Base-by-base conservation (phyloP, 2,329 filamentous ascomycete species). In the Elsinoe batatas region DNA sequence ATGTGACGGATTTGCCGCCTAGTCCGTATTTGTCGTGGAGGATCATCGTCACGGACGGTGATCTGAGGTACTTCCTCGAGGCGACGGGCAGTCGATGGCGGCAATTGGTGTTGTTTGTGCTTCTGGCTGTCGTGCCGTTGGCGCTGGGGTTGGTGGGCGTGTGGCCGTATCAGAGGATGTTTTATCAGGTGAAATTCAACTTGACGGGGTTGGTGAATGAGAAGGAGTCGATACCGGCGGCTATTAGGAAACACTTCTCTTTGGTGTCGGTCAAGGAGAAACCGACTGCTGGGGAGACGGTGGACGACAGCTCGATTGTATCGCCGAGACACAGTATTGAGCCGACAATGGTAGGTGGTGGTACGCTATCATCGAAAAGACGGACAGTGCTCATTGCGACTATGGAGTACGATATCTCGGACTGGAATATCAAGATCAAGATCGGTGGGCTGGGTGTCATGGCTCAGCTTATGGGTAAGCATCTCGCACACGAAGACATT, bases 351-450 rank as follows among this genome's bases (percentile, higher is more conserved):
- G 50, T 33, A 17, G 40, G 49, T 37, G 53, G 38, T 11, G 51
- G 26, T 22, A 10, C 22, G 6, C 32, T 57, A 2, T n/a, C 32
- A 13, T n/a, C 46, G 12, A 65, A 65, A 56, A 61, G 67, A 22
- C 72, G 79, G n/a, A 84, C 77, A 32, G 78, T 84, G 1, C 74
- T 86, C 18, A 83, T 86, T 54, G 83, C 81, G 11, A 85, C 83
- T 5, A 84, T 86, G 80, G 83, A 86, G 66, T 86, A 86, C 67
- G 81, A 85, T 59, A 85, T 86, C 58, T 80, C 83, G 56, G 83
- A 86, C 64, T 85, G 83, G 80, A 75, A 69, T 3, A 82, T 86
- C 69, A 85, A 84, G 68, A 82, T 86, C 69, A 86, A 86, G 69
- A 86, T 86, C 46, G 83, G 83, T 58, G 83, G 83, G 58, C 72